Percentiles rank a stretch among this genome's conserved stretches.
phyloP scores from a whole-genome alignment of 1,139 yeast genomes.

The Hyphopichia pseudoburtonii region DNA sequence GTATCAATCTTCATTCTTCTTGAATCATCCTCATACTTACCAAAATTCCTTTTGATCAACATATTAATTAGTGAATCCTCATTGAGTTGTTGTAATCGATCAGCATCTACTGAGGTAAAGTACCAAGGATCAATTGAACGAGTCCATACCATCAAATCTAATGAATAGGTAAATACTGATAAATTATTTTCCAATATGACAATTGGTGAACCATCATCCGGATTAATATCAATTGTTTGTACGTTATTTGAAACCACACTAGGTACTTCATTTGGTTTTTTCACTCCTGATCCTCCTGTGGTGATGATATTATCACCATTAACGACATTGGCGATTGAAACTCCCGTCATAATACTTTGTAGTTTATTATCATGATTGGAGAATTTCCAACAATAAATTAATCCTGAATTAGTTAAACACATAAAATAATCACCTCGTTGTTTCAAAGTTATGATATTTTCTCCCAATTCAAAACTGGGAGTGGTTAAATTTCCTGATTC shows the following conservation, averaged over 20 bases:
- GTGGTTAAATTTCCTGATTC: conserved; percentile 51
- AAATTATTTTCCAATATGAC: conserved; percentile 33
- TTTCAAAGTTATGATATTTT: conserved; percentile 50
- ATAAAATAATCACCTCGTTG: conserved; percentile 55
- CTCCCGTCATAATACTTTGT: conserved; percentile 33
- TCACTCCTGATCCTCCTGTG: background rate
- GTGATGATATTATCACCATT: conserved; percentile 22
- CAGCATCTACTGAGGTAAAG: conserved; percentile 17
- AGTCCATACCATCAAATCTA: conserved; percentile 45
- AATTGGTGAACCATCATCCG: conserved; percentile 41
- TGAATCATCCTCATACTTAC: conserved; percentile 21
- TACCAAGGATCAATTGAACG: conserved; percentile 52
- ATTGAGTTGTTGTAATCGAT: background rate
- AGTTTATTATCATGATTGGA: conserved; percentile 13
- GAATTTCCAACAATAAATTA: conserved; percentile 51
- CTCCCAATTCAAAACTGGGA: conserved; percentile 63
- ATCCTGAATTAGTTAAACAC: conserved; percentile 51
- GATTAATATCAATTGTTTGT: conserved; percentile 30
- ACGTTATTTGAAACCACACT: conserved; percentile 26
- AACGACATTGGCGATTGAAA: conserved; percentile 54
- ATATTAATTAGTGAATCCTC: conserved; percentile 1
- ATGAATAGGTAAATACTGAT: conserved; percentile 43
- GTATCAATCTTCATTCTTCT: conserved; percentile 18
- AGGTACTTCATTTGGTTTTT: conserved; percentile 2
- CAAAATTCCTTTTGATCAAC: conserved; percentile 12